Percentiles rank a stretch among this genome's conserved stretches.
phyloP scores from a whole-genome alignment of 352 stramenopile genomes.

The Pythium folliculosum region DNA sequence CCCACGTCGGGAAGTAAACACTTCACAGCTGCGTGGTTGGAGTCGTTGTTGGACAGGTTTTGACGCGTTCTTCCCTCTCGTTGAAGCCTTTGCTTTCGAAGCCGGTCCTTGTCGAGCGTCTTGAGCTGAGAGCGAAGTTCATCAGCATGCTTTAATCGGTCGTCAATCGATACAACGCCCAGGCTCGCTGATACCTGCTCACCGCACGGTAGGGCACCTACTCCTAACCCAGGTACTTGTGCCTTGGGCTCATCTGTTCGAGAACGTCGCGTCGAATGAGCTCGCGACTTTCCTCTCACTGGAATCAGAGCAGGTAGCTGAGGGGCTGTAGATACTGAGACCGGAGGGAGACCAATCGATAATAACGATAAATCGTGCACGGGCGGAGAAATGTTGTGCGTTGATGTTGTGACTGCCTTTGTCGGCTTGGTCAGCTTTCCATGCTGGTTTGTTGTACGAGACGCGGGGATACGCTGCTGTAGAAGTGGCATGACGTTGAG shows the following conservation, averaged over 20 bases:
- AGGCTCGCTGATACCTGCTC: neutral
- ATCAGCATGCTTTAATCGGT: conserved; percentile 44
- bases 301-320: neutral
- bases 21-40: conserved; percentile 18
- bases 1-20: conserved; percentile 4
- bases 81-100: conserved; percentile 43
- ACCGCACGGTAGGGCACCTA: neutral
- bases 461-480: neutral
- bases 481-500: conserved; percentile 23
- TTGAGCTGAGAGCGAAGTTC: conserved; percentile 44
- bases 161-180: neutral
- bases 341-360: conserved; percentile 3
- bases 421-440: neutral
- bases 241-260: neutral
- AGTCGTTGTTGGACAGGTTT: conserved; percentile 30
- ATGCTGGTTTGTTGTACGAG: neutral
- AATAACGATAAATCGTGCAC: neutral
- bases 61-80: conserved; percentile 45
- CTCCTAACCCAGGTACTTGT: neutral
- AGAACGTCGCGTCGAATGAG: neutral
- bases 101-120: conserved; percentile 42
- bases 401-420: conserved; percentile 6
- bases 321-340: neutral
- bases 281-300: conserved; percentile 4
- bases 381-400: neutral